phyloP scores from a whole-genome alignment of 2,329 filamentous ascomycete genomes.

The Trichoderma sp. region DNA sequence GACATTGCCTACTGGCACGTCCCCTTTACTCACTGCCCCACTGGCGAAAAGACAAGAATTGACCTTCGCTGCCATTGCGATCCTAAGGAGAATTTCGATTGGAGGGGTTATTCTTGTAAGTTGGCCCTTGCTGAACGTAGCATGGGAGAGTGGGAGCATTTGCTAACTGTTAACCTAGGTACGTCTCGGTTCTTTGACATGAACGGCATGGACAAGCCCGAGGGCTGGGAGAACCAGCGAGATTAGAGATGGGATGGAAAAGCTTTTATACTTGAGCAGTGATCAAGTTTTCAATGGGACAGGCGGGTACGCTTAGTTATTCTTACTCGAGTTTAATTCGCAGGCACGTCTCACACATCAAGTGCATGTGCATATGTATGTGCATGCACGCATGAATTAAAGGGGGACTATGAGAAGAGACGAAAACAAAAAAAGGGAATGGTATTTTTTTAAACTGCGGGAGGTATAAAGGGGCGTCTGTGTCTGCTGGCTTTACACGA shows the following conservation, averaged over 20 bases:
- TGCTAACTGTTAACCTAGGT: conserved; percentile 31
- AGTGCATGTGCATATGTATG: neutral
- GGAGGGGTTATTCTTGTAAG: conserved; percentile 97
- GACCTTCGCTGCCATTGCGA: conserved; percentile 94
- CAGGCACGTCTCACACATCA: neutral
- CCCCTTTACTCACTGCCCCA: conserved; percentile 96
- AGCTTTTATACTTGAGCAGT: neutral
- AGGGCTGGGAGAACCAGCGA: conserved; percentile 75
- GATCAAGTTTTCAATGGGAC: neutral
- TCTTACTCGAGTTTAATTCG: neutral
- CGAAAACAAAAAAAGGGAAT: conserved; percentile 5
- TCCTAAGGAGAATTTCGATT: conserved; percentile 96
- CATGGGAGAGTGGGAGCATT: neutral
- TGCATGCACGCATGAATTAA: conserved; percentile 5
- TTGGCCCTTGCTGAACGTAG: neutral
- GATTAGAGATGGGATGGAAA: conserved; percentile 34
- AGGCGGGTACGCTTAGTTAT: neutral
- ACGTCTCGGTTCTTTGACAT: conserved; percentile 83
- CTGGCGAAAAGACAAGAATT: conserved; percentile 76
- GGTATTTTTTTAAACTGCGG: conserved; percentile 2
- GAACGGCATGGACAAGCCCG: conserved; percentile 77
- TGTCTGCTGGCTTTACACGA: conserved; percentile 18
- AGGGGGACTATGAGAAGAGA: neutral
- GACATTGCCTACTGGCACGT: conserved; percentile 98
- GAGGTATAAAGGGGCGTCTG: conserved; percentile 21